Conservation (phyloP, 179 eudicot genomes). For the Nepenthes alata region DNA sequence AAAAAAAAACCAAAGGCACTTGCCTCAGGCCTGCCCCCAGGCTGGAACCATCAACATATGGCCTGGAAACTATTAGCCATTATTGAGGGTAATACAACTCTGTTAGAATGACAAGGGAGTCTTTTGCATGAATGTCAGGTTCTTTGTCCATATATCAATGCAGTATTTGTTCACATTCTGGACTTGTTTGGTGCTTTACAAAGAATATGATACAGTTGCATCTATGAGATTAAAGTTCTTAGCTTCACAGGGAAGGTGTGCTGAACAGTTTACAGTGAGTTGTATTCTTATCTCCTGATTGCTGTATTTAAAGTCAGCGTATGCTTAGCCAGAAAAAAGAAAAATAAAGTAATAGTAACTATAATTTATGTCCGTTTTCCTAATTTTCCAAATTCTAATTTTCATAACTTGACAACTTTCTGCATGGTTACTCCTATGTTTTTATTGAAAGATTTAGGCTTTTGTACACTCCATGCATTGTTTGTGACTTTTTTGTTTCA, state of each 20-base stretch:
- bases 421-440: too few relatives aligned
- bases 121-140: slow-evolving; percentile 20
- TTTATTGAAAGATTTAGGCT: background rate
- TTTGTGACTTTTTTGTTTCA: too few relatives aligned
- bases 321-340: too few relatives aligned
- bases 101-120: slow-evolving; percentile 2
- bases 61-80: too few relatives aligned
- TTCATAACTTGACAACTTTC: background rate
- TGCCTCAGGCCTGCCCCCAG: too few relatives aligned
- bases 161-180: slow-evolving; percentile 41
- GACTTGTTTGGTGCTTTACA: slow-evolving; percentile 43
- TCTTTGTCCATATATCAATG: slow-evolving; percentile 34
- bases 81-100: background rate
- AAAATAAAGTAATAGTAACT: too few relatives aligned
- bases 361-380: background rate
- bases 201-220: slow-evolving; percentile 36
- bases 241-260: slow-evolving; percentile 30
- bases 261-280: slow-evolving; percentile 37
- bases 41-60: too few relatives aligned
- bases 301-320: too few relatives aligned
- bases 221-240: slow-evolving; percentile 29
- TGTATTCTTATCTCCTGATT: background rate
- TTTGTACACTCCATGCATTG: background rate
- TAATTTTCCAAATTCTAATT: background rate
- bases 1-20: too few relatives aligned